Evolutionary conservation across 2,329 filamentous ascomycete species (phyloP).

Genomic region (Cercospora janseana): DNA sequence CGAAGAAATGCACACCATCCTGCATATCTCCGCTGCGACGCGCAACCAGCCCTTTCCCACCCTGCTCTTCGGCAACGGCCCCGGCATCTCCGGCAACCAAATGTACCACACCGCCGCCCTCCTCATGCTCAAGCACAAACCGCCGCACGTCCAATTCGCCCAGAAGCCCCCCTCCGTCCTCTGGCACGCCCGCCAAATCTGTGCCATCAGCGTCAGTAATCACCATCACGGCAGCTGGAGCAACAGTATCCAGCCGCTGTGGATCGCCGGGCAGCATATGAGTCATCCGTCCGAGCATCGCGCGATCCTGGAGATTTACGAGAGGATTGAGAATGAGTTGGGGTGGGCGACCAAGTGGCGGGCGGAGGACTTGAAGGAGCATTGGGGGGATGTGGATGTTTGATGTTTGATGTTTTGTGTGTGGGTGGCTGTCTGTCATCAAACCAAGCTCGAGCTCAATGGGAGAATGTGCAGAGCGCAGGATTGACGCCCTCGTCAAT

Average conservation of each 20-base stretch:
- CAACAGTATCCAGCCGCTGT: constrained; percentile 49
- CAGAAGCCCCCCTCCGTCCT: constrained; percentile 44
- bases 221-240: constrained; percentile 48
- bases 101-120: constrained; percentile 58
- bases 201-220: constrained; percentile 48
- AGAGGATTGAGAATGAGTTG: constrained; percentile 52
- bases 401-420: background rate
- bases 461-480: no score
- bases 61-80: constrained; percentile 49
- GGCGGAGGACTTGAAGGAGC: constrained; percentile 52
- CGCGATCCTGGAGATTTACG: constrained; percentile 50
- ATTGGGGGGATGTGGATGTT: constrained; percentile 47
- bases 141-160: constrained; percentile 34
- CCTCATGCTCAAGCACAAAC: constrained; percentile 53
- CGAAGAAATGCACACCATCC: constrained; percentile 36
- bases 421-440: background rate
- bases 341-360: constrained; percentile 57
- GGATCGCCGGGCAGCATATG: constrained; percentile 50
- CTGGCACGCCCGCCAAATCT: constrained; percentile 50
- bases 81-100: constrained; percentile 51
- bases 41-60: constrained; percentile 38
- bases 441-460: no score
- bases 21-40: constrained; percentile 32
- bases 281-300: constrained; percentile 45
- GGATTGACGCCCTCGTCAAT: no score